phyloP scores from a whole-genome alignment of 768 basidiomycete species.

The Coprinopsis marcescibilis region DNA sequence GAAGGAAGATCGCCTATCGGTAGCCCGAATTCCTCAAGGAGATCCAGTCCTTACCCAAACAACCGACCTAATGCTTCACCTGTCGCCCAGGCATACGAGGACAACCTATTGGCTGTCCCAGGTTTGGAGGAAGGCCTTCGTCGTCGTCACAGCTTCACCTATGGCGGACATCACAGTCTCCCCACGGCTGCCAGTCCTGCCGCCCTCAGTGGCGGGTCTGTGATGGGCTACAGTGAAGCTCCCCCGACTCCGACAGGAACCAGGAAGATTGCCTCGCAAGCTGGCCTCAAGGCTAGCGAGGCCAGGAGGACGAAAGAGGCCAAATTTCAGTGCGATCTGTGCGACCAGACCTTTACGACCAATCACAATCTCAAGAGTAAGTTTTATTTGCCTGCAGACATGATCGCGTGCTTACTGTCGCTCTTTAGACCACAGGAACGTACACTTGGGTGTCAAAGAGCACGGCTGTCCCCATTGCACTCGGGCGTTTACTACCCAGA shows the following conservation, averaged over 20 bases:
- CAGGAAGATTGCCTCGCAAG: constrained; percentile 14
- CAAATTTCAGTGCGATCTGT: constrained; percentile 19
- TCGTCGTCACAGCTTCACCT: constrained; percentile 7
- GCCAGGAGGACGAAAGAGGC: constrained; percentile 17
- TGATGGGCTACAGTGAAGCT: too few species aligned
- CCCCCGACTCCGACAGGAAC: background rate
- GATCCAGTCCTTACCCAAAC: constrained; percentile 9
- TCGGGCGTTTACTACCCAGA: constrained; percentile 14
- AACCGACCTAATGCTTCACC: background rate
- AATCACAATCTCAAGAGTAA: constrained; percentile 24
- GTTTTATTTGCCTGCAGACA: constrained; percentile 8
- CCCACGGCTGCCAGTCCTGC: constrained; percentile 4
- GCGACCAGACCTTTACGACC: constrained; percentile 20
- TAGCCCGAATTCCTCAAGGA: constrained; percentile 5
- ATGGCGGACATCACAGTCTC: constrained; percentile 8
- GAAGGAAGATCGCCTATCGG: background rate
- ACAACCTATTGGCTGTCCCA: constrained; percentile 4
- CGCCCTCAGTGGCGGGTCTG: background rate
- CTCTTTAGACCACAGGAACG: constrained; percentile 13
- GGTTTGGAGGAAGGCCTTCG: background rate
- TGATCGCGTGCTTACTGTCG: background rate
- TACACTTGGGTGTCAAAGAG: constrained; percentile 14
- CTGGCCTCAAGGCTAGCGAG: constrained; percentile 14
- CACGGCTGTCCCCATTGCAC: constrained; percentile 11
- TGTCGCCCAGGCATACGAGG: constrained; percentile 4